These are phyloP conservation scores for Leccinum subtestaceum DNA, from an alignment of 768 basidiomycete genomes.

Conservation along the genomic window DNA sequence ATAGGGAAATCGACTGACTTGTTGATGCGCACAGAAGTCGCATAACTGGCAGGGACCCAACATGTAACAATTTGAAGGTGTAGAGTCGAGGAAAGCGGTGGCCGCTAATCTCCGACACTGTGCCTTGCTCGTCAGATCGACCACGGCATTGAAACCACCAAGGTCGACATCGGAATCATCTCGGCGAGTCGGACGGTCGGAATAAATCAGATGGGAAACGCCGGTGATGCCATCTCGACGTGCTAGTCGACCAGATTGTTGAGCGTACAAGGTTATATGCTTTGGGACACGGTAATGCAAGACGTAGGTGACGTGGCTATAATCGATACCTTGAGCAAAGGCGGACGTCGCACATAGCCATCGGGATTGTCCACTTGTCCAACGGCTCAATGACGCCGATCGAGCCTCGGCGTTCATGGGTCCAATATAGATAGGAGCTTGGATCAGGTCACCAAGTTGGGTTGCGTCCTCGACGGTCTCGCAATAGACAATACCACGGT, in stretches of 20 bases:
- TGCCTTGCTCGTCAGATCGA: neutral
- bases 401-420: neutral
- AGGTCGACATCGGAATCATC: neutral
- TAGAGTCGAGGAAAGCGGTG: neutral
- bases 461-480: neutral
- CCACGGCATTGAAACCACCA: neutral
- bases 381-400: neutral
- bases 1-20: neutral
- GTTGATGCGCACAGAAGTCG: neutral
- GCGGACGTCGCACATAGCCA: slow-evolving; percentile 7
- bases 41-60: neutral
- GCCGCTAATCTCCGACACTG: neutral
- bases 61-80: neutral
- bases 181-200: neutral
- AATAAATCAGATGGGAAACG: slow-evolving; percentile 3
- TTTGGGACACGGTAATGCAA: slow-evolving; percentile 3
- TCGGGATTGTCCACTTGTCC: neutral
- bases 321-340: slow-evolving; percentile 9
- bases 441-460: neutral
- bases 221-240: neutral
- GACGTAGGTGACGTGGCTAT: slow-evolving; percentile 2
- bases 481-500: slow-evolving; percentile 1
- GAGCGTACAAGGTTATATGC: slow-evolving; percentile 4
- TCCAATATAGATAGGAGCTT: neutral
- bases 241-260: slow-evolving; percentile 3